These are phyloP conservation scores for Zoysia japonica DNA, from an alignment of 176 grass and related monocot species.

Conservation along the genomic window DNA sequence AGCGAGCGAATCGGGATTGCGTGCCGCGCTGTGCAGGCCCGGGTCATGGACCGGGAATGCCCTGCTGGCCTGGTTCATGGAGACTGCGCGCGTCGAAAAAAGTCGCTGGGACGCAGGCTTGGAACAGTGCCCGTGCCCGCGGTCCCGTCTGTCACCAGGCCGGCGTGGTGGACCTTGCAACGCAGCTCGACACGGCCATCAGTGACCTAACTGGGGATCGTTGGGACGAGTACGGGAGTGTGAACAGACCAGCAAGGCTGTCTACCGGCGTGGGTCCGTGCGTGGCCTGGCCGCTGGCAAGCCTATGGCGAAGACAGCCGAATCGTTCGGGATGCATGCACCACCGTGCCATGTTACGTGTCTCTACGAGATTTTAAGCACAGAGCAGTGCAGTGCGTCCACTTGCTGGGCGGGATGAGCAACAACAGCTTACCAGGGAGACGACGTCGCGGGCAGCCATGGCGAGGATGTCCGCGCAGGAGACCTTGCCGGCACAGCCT, in stretches of 20 bases:
- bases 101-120: conserved; percentile 30
- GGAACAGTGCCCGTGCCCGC: conserved; percentile 2
- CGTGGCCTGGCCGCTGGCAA: too few species aligned
- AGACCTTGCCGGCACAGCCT: conserved; percentile 70
- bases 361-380: too few species aligned
- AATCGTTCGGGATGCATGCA: too few species aligned
- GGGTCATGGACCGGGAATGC: neutral
- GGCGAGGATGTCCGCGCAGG: conserved; percentile 89
- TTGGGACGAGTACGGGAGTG: too few species aligned
- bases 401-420: too few species aligned
- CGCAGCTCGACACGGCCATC: neutral
- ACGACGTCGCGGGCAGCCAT: conserved; percentile 88
- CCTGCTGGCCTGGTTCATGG: neutral
- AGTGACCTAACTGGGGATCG: neutral
- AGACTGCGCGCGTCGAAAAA: conserved; percentile 12
- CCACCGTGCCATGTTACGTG: too few species aligned
- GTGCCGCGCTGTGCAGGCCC: too few species aligned
- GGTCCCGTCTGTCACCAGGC: neutral
- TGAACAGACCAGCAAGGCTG: too few species aligned
- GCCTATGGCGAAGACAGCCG: too few species aligned
- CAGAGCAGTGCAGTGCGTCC: too few species aligned
- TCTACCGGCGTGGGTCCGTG: too few species aligned
- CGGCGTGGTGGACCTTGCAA: neutral
- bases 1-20: too few species aligned
- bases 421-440: conserved; percentile 50